These are phyloP conservation scores for Yamadazyma pseudoaaseri DNA, from an alignment of 1,139 yeast genomes.

Conservation along the genomic window DNA sequence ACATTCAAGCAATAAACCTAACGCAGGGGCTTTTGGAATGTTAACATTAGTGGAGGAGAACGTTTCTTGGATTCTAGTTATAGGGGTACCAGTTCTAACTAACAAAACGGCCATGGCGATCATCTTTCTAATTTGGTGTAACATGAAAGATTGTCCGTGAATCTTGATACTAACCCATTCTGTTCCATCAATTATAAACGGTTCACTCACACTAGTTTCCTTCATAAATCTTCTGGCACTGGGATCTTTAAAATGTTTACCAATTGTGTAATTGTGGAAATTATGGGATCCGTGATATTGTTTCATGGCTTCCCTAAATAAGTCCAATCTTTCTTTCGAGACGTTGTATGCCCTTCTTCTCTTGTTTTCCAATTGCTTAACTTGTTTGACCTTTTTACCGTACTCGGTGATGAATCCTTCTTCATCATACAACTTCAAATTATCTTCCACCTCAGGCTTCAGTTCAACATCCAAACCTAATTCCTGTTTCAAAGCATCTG, in stretches of 20 bases:
- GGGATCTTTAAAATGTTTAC: conserved; percentile 83
- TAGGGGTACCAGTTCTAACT: conserved; percentile 83
- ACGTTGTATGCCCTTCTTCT: conserved; percentile 72
- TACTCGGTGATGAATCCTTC: conserved; percentile 38
- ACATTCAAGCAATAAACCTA: conserved; percentile 84
- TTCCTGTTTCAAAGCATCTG: conserved; percentile 33
- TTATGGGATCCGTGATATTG: conserved; percentile 86
- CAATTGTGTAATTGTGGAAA: conserved; percentile 92
- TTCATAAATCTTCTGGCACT: conserved; percentile 84
- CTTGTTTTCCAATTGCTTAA: conserved; percentile 65
- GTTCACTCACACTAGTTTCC: conserved; percentile 76
- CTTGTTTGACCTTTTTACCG: conserved; percentile 50
- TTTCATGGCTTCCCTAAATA: conserved; percentile 66
- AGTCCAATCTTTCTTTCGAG: conserved; percentile 55
- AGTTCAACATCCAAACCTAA: conserved; percentile 41
- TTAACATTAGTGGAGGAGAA: conserved; percentile 74
- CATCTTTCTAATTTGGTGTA: conserved; percentile 98
- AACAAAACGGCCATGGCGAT: conserved; percentile 91
- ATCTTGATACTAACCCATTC: conserved; percentile 96
- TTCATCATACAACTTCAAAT: conserved; percentile 25
- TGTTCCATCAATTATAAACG: conserved; percentile 87
- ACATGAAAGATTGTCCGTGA: conserved; percentile 98
- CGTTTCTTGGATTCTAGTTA: conserved; percentile 72
- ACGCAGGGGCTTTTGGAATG: conserved; percentile 96
- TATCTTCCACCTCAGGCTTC: conserved; percentile 5